Conservation (phyloP, 805 yeast genomes). For the Metschnikowia gelsemii region DNA sequence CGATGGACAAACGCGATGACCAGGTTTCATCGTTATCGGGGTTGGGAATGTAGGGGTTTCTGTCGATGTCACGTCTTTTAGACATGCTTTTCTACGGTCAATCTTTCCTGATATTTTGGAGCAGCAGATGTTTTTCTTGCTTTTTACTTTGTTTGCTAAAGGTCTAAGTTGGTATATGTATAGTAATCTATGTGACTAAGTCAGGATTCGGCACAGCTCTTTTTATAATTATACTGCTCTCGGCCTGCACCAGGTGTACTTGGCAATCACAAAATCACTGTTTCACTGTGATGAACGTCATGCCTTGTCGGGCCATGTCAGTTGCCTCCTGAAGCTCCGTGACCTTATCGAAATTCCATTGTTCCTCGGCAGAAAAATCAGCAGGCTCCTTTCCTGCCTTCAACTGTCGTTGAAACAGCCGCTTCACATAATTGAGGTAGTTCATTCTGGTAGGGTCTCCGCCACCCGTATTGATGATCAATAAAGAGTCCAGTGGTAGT, state of each 20-base stretch:
- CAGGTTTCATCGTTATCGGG: slow-evolving; percentile 25
- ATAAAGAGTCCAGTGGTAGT: slow-evolving; percentile 57
- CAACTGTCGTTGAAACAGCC: slow-evolving; percentile 44
- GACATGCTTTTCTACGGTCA: neutral
- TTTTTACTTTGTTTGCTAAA: too few relatives aligned
- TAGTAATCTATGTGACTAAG: too few relatives aligned
- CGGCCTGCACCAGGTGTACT: neutral
- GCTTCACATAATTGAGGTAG: slow-evolving; percentile 44
- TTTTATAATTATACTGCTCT: too few relatives aligned
- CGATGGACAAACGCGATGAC: slow-evolving; percentile 27
- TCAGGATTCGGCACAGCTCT: too few relatives aligned
- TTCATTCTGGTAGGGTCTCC: slow-evolving; percentile 57
- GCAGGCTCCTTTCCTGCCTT: slow-evolving; percentile 44
- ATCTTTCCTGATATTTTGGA: neutral
- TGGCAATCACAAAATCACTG: neutral
- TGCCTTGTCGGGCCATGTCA: slow-evolving; percentile 56
- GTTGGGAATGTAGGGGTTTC: slow-evolving; percentile 19
- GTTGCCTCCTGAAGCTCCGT: slow-evolving; percentile 48
- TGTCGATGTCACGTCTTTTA: neutral
- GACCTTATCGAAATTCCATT: slow-evolving; percentile 56
- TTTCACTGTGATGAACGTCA: slow-evolving; percentile 48
- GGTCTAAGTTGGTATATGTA: too few relatives aligned
- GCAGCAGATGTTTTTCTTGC: neutral
- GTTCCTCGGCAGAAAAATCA: slow-evolving; percentile 36
- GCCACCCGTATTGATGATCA: slow-evolving; percentile 61